Base-by-base conservation (phyloP, 805 yeast species). In the Spathaspora sp. region DNA sequence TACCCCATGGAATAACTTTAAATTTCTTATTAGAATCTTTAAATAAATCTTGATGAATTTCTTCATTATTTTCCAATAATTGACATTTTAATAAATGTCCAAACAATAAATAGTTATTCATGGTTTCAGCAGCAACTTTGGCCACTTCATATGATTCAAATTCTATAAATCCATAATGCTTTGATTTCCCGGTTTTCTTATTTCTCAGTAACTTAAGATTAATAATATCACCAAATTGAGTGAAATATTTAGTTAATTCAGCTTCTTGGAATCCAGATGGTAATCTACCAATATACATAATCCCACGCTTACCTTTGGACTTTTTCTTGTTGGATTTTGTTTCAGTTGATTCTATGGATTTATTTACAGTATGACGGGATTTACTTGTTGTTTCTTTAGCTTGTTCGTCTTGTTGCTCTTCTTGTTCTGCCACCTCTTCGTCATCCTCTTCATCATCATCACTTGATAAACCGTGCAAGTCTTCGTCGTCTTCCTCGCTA, bases 261-360 rank as follows among this genome's bases (percentile, higher is more conserved):
- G 70, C 76, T 70, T 94, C 98, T 61, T 90, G 85, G 73, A 94
- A 90, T 42, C 96, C 97, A 60, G 86, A 85, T 45, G 99, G 99
- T 57, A 94, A 78, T 65, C 97, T 83, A 50, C 98, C 97, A 35
- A 94, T 80, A 68, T 92, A 94, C 50, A 94, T 73, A 49, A 90
- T 89, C 38, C 93, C 91, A 46, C 81, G 76, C 38, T 63, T 67
- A 18, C 16, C 17, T 44, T 62, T 57, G 26, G 26, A 23, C 44
- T 59, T 54, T 29, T 59, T 54, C 14, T 46, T 19, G 11, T 32
- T 42, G 19, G 46, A 39, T 38, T 47, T 48, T 20, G 48, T 42
- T 28, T 52, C 57, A 6, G 49, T 49, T 39, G 48, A 43, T 7
- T 42, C 51, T 38, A 55, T 51, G 17, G 53, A 55, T 49, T 63